Percentiles rank a stretch among this genome's conserved stretches.
Evolutionary conservation across 305 asterid species (phyloP).

Genomic region (Fraxinus paxiana): DNA sequence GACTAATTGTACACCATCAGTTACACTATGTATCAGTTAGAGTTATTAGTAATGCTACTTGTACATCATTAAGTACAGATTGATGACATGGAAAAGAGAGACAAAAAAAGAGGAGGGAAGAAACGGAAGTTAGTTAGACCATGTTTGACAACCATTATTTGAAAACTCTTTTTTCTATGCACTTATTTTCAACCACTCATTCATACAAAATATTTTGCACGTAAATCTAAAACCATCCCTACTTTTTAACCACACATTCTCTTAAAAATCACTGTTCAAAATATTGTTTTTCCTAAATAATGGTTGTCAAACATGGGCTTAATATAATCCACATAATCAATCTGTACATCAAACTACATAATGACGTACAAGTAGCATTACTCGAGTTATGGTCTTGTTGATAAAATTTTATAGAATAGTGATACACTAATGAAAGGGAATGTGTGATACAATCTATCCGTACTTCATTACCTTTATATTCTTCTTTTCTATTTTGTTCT

Average conservation of each 20-base stretch:
- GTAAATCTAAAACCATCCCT: no score
- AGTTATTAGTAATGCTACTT: not conserved
- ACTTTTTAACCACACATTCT: no score
- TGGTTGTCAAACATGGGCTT: no score
- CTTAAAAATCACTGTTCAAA: no score
- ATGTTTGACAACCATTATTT: no score
- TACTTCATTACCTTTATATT: not conserved
- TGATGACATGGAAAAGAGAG: not conserved
- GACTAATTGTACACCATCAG: not conserved
- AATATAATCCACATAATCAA: not conserved
- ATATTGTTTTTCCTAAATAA: no score
- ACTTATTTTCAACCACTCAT: no score
- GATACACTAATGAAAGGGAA: not conserved
- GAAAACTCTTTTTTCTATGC: no score
- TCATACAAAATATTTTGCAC: no score
- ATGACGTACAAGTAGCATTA: not conserved
- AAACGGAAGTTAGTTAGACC: no score
- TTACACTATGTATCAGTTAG: not conserved
- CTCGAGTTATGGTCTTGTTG: not conserved
- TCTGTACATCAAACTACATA: no score
- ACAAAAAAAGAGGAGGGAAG: not conserved
- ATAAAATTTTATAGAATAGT: not conserved
- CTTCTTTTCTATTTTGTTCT: not conserved
- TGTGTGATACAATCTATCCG: not conserved
- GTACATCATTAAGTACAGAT: not conserved